These are phyloP conservation scores for Thuidium tamariscinum DNA, from an alignment of 225 moss, liverwort and hornwort species.

Conservation along the genomic window DNA sequence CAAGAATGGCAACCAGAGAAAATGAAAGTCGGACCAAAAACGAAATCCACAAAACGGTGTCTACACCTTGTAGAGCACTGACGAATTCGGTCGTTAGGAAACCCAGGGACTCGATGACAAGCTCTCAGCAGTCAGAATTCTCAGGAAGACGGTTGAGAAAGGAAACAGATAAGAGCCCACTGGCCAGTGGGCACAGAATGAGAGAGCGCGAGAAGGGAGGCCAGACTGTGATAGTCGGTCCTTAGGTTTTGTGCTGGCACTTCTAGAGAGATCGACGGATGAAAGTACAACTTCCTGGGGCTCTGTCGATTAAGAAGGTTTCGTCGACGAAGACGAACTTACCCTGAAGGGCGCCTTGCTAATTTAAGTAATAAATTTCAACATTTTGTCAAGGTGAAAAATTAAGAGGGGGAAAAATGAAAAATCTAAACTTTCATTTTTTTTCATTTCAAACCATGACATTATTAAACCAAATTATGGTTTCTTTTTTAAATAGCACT, in stretches of 20 bases:
- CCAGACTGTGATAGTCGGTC: not conserved
- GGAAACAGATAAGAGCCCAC: constrained; percentile 10
- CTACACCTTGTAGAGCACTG: not conserved
- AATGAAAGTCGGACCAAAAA: not conserved
- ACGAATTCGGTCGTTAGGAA: not conserved
- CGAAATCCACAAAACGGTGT: not conserved
- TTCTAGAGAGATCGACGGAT: constrained; percentile 20
- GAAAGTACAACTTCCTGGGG: not conserved
- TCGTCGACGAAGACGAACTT: not conserved
- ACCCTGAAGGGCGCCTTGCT: not conserved
- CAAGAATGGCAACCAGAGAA: not conserved
- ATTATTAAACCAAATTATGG: not conserved
- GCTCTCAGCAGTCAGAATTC: not conserved
- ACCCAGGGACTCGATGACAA: not conserved
- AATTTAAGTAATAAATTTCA: not conserved
- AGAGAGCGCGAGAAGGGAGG: not conserved
- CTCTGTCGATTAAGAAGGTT: not conserved
- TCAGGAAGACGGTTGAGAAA: not conserved
- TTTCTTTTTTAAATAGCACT: too few relatives aligned
- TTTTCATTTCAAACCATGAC: rapidly evolving
- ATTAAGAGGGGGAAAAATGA: not conserved
- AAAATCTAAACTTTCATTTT: rapidly evolving
- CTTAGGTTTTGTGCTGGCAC: constrained; percentile 8
- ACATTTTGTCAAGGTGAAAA: not conserved
- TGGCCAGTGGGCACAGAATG: not conserved